Base-by-base conservation (phyloP, 495 filamentous ascomycete species). In the Cudoniella acicularis region DNA sequence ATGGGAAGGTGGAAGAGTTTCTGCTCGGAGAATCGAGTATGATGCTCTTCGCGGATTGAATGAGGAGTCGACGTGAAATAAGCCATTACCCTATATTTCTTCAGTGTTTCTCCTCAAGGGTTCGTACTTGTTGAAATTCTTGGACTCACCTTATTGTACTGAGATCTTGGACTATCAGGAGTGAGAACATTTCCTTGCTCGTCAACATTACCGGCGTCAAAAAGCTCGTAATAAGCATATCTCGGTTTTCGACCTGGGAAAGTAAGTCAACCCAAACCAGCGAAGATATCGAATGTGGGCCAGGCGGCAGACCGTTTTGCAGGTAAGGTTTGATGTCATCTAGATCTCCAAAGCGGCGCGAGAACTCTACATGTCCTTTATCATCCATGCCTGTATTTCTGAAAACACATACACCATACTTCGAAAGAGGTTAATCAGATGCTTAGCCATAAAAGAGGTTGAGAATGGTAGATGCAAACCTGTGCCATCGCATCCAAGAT, bases 11-110 rank as follows among this genome's bases (percentile, higher is more conserved):
- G 82, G 82, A 4, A 86, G 70, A 50, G 74, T 71, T 18, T 73
- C 69, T 9, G 81, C 79, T 2, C 75, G 72, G 1, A 87, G 72
- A 0, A 84, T 67, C 16, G 79, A 83, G 71, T 79, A 80, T 11
- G 68, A 71, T 1, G 82, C 80, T 23, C 83, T 77, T 0, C 80
- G 79, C 9, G 83, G 82, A 64, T 87, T 86, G 68, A 83, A 87
- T 13, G 73, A 74, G 17, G 76, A 79, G 65, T 86, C 83, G 3
- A 76, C 76, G 62, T 87, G 83, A 67, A 79, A 87, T n/a, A 85
- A 70, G 8, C 67, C 70, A 61, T 87, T 87, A 40, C 81, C 80
- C 52, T 77, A 59, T 9, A 20, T 48, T 24, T 51, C 24, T 3
- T 11, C 17, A 22, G 24, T n/a, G n/a, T n/a, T n/a, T n/a, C n/a